phyloP scores from a whole-genome alignment of 805 yeast species.

The Grigorovia jiainica region DNA sequence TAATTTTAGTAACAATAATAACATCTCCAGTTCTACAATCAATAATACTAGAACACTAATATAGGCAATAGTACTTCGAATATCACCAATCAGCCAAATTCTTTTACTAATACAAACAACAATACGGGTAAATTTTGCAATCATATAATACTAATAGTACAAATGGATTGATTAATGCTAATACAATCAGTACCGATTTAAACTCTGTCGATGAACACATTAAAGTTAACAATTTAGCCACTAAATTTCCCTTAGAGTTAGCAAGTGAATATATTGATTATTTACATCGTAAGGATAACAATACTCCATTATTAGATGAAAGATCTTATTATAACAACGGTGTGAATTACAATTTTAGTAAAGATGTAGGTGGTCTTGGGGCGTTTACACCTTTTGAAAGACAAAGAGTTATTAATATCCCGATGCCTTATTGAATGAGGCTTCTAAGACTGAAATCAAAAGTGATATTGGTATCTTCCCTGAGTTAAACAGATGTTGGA shows the following conservation, averaged over 20 bases:
- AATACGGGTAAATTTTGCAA: constrained; percentile 1
- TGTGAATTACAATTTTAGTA: constrained; percentile 59
- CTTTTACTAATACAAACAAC: neutral
- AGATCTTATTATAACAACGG: constrained; percentile 42
- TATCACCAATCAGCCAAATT: too few relatives aligned
- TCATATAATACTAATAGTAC: neutral
- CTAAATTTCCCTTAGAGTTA: constrained; percentile 36
- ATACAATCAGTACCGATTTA: constrained; percentile 2
- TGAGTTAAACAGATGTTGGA: constrained; percentile 76
- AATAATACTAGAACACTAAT: constrained; percentile 2
- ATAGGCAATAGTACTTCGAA: neutral
- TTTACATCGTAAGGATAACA: constrained; percentile 48
- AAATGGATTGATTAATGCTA: neutral
- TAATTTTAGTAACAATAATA: neutral
- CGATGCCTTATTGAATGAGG: constrained; percentile 74
- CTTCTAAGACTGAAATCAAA: constrained; percentile 52
- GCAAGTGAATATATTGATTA: constrained; percentile 56
- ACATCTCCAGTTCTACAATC: constrained; percentile 4
- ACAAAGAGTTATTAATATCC: constrained; percentile 57
- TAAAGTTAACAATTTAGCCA: constrained; percentile 25
- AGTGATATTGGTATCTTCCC: constrained; percentile 79
- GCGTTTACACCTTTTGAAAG: constrained; percentile 70
- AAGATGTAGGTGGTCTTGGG: constrained; percentile 35
- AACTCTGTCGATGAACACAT: constrained; percentile 23
- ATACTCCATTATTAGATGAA: constrained; percentile 46